These are phyloP conservation scores for Canariomyces notabilis DNA, from an alignment of 2,329 filamentous ascomycete species.

Conservation along the genomic window DNA sequence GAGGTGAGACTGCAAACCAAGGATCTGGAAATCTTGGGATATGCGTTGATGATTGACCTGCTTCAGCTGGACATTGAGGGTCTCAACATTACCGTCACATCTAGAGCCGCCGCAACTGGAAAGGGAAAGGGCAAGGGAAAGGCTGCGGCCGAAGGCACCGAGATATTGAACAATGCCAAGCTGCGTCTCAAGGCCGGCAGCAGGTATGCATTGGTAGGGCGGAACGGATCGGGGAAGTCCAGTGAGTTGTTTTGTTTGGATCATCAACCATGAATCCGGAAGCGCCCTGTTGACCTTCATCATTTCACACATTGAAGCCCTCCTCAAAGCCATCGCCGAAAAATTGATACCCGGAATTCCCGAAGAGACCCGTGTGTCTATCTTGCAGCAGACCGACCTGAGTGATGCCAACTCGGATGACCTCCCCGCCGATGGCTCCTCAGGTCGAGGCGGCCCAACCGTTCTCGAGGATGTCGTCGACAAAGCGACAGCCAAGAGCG, in stretches of 20 bases:
- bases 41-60: too few species aligned
- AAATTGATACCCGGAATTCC: slow-evolving; percentile 74
- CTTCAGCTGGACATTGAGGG: slow-evolving; percentile 64
- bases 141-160: slow-evolving; percentile 45
- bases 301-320: slow-evolving; percentile 47
- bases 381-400: slow-evolving; percentile 62
- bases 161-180: slow-evolving; percentile 66
- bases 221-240: slow-evolving; percentile 80
- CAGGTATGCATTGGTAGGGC: slow-evolving; percentile 72
- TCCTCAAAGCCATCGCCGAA: slow-evolving; percentile 70
- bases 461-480: slow-evolving; percentile 67
- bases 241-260: slow-evolving; percentile 49
- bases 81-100: slow-evolving; percentile 61
- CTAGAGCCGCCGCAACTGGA: slow-evolving; percentile 33
- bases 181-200: slow-evolving; percentile 67
- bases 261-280: neutral
- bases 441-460: slow-evolving; percentile 26
- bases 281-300: neutral
- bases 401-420: slow-evolving; percentile 29
- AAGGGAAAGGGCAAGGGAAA: slow-evolving; percentile 42
- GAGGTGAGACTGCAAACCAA: slow-evolving; percentile 44
- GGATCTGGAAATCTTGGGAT: slow-evolving; percentile 67
- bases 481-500: slow-evolving; percentile 50
- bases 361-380: slow-evolving; percentile 57
- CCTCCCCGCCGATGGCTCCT: slow-evolving; percentile 12